These are phyloP conservation scores for Beauveria sp. DNA, from an alignment of 2,329 filamentous ascomycete species.

Conservation along the genomic window DNA sequence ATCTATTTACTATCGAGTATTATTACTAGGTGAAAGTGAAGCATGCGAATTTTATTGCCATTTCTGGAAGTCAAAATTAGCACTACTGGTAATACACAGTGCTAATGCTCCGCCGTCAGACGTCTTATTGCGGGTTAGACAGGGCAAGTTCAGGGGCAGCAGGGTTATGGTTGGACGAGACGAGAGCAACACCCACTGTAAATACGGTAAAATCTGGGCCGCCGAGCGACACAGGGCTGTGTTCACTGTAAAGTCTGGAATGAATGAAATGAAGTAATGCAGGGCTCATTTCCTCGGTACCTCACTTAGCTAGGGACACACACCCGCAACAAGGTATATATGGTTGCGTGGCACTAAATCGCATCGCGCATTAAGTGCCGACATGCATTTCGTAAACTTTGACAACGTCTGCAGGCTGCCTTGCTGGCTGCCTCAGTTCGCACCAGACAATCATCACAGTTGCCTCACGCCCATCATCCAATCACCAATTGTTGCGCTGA, in stretches of 20 bases:
- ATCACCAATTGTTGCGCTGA: background rate
- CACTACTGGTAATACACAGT: background rate
- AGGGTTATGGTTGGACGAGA: background rate
- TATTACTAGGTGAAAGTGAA: too few species aligned
- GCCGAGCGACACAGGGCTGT: too few species aligned
- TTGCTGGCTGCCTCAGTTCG: background rate
- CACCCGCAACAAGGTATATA: too few species aligned
- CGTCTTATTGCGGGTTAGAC: background rate
- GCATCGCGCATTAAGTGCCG: background rate
- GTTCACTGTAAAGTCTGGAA: too few species aligned
- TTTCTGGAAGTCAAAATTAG: background rate
- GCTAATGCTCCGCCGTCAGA: background rate
- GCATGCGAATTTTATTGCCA: background rate
- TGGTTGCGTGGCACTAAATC: too few species aligned
- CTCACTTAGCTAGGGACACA: too few species aligned
- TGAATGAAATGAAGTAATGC: too few species aligned
- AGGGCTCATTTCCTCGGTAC: too few species aligned
- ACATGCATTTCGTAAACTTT: background rate
- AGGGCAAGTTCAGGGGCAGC: background rate
- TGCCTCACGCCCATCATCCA: background rate
- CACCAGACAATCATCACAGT: background rate
- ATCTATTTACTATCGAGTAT: too few species aligned
- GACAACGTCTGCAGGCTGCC: background rate
- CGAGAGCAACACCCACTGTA: too few species aligned
- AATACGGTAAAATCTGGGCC: too few species aligned